phyloP scores from a whole-genome alignment of 495 filamentous ascomycete species.

The Alectoria sarmentosa region DNA sequence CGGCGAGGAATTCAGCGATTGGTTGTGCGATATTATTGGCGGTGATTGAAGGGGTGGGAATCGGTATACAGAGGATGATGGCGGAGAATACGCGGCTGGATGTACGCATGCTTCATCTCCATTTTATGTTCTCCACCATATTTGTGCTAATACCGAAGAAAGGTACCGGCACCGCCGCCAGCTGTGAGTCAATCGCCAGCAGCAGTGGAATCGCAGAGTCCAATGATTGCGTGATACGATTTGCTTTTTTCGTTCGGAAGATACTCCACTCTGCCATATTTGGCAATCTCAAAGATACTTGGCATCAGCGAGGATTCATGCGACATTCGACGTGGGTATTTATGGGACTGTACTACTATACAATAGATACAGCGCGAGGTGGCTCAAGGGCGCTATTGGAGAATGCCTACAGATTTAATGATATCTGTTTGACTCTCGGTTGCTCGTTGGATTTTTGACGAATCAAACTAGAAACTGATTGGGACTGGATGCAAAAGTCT shows the following conservation, averaged over 20 bases:
- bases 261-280: conserved; percentile 25
- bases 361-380: neutral
- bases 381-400: neutral
- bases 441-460: neutral
- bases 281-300: neutral
- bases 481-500: too few species aligned
- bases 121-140: neutral
- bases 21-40: conserved; percentile 89
- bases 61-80: conserved; percentile 95
- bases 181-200: conserved; percentile 17
- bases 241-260: neutral
- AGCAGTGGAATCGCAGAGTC: conserved; percentile 13
- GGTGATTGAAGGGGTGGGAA: conserved; percentile 96
- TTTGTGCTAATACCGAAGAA: neutral
- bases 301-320: conserved; percentile 1
- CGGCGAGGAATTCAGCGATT: conserved; percentile 88
- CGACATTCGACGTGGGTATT: neutral
- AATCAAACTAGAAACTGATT: neutral
- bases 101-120: conserved; percentile 35
- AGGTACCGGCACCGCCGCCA: conserved; percentile 24
- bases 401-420: neutral
- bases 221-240: conserved; percentile 25
- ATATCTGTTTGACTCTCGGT: neutral
- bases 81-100: conserved; percentile 86
- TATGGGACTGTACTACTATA: neutral